Evolutionary conservation across 768 basidiomycete genomes (phyloP).

Genomic region (Ramaria sp.): DNA sequence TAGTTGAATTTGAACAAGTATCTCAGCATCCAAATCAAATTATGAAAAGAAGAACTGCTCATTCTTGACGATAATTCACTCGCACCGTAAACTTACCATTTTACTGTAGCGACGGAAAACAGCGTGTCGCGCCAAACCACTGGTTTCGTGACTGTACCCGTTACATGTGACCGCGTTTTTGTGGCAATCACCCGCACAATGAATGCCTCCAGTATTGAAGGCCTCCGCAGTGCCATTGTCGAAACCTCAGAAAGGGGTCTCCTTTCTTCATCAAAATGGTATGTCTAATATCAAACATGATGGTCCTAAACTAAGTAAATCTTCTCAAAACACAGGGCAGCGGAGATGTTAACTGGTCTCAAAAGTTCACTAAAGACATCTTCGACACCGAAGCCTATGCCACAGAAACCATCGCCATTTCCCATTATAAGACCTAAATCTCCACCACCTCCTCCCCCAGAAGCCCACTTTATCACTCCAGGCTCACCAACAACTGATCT

Average conservation of each 20-base stretch:
- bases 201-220: conserved; percentile 17
- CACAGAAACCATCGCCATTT: conserved; percentile 27
- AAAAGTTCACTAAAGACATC: conserved; percentile 1
- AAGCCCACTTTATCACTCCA: conserved; percentile 22
- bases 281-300: conserved; percentile 4
- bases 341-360: conserved; percentile 44
- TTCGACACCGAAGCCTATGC: conserved; percentile 38
- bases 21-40: too few relatives aligned
- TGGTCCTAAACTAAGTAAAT: conserved; percentile 7
- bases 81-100: too few relatives aligned
- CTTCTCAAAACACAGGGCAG: conserved; percentile 43
- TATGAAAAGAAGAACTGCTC: too few relatives aligned
- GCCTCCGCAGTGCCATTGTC: conserved; percentile 49
- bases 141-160: too few relatives aligned
- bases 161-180: too few relatives aligned
- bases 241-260: conserved; percentile 71
- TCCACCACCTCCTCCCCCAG: conserved; percentile 52
- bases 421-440: conserved; percentile 23
- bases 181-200: not conserved
- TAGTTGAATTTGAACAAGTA: too few relatives aligned
- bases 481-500: conserved; percentile 14
- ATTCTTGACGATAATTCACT: too few relatives aligned
- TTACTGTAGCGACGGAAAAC: too few relatives aligned
- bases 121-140: too few relatives aligned
- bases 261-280: conserved; percentile 70